These are phyloP conservation scores for Serendipita sp. DNA, from an alignment of 768 basidiomycete species.

Conservation along the genomic window DNA sequence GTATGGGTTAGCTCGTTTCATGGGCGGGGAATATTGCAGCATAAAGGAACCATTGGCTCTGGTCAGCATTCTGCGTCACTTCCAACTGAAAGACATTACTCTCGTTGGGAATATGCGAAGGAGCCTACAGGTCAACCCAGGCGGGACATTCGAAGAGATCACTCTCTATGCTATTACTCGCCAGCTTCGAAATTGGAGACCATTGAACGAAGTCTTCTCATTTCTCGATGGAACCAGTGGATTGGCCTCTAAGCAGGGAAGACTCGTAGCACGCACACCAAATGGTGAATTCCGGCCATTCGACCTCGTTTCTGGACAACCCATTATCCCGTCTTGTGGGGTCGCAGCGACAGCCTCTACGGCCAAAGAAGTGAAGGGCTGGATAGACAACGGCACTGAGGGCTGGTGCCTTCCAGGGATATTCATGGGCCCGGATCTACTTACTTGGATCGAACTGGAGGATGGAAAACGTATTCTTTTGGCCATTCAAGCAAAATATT, in stretches of 20 bases:
- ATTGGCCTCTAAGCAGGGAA: background rate
- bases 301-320: background rate
- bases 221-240: background rate
- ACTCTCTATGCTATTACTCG: background rate
- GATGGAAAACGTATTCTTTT: background rate
- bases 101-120: background rate
- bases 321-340: background rate
- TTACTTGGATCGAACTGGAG: background rate
- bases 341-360: background rate
- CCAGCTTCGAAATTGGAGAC: background rate
- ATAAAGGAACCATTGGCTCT: background rate
- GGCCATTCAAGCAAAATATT: background rate
- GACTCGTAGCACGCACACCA: background rate
- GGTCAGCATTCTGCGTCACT: background rate
- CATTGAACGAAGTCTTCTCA: background rate
- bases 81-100: background rate
- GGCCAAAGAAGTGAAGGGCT: background rate
- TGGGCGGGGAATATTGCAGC: background rate
- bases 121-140: background rate
- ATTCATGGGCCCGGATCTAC: background rate
- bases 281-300: background rate
- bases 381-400: background rate
- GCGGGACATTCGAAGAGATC: background rate
- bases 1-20: background rate
- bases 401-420: background rate